Conservation (phyloP, 2,329 filamentous ascomycete species). For the Aspergillus latus region DNA sequence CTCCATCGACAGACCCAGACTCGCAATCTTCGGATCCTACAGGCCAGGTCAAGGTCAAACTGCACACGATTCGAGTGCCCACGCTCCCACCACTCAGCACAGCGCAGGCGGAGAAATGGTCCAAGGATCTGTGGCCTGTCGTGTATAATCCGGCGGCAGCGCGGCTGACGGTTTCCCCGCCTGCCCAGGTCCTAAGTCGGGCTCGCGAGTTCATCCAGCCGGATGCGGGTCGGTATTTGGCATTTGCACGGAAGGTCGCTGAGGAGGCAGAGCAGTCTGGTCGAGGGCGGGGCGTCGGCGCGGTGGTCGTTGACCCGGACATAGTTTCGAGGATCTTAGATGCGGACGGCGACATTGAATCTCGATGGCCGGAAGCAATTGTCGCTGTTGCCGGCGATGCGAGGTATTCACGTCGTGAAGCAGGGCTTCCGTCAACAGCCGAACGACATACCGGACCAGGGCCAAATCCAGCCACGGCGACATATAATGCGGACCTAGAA, state of each 20-base stretch:
- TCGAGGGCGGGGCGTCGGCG: conserved; percentile 43
- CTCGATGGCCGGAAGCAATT: conserved; percentile 36
- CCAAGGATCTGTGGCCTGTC: conserved; percentile 44
- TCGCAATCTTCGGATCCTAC: conserved; percentile 6
- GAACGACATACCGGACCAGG: conserved; percentile 21
- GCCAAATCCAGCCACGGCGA: conserved; percentile 26
- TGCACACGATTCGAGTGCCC: conserved; percentile 39
- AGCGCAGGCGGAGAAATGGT: conserved; percentile 45
- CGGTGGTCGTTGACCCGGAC: conserved; percentile 46
- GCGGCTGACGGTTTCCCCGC: conserved; percentile 44
- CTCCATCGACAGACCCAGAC: conserved; percentile 15
- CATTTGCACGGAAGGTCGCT: conserved; percentile 41
- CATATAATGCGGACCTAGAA: conserved; percentile 38
- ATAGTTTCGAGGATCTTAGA: conserved; percentile 29
- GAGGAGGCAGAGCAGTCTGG: conserved; percentile 38
- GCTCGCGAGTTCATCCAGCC: conserved; percentile 38
- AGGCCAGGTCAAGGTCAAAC: conserved; percentile 19
- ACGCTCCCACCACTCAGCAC: conserved; percentile 41
- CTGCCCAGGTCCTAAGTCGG: conserved; percentile 37
- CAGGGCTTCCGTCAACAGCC: conserved; percentile 24
- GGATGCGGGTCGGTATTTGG: conserved; percentile 40
- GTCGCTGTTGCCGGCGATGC: conserved; percentile 48
- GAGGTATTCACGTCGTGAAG: conserved; percentile 38
- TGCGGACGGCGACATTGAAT: conserved; percentile 26
- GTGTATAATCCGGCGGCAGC: conserved; percentile 47